Evolutionary conservation across 371 early-diverging fungal species (phyloP).

Genomic region (Lichtheimia hyalospora): DNA sequence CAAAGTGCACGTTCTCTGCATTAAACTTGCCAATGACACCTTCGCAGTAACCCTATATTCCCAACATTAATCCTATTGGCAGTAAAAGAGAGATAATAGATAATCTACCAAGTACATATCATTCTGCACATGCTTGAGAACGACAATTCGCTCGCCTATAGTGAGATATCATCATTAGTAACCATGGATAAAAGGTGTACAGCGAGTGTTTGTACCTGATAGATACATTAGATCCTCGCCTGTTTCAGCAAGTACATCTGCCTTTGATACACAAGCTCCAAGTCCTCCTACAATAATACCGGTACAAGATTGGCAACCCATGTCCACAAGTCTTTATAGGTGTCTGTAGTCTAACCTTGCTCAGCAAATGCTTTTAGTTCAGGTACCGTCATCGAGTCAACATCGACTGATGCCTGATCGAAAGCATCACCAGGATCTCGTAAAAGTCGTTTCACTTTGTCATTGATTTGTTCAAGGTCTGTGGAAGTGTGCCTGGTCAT

Average conservation of each 20-base stretch:
- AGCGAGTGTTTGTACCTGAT: constrained; percentile 53
- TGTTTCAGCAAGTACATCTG: constrained; percentile 50
- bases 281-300: constrained; percentile 31
- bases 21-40: constrained; percentile 58
- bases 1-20: constrained; percentile 60
- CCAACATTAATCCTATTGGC: background rate
- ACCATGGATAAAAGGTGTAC: background rate
- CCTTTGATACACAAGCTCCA: constrained; percentile 52
- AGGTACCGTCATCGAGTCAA: constrained; percentile 31
- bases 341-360: constrained; percentile 21
- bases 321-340: background rate
- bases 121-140: constrained; percentile 43
- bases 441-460: constrained; percentile 31
- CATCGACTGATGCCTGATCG: constrained; percentile 26
- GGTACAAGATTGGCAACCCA: too few species aligned
- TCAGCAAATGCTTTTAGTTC: constrained; percentile 47
- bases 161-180: background rate
- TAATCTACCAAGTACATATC: constrained; percentile 43
- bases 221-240: constrained; percentile 59
- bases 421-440: constrained; percentile 36
- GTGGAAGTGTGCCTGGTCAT: constrained; percentile 40
- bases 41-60: constrained; percentile 54
- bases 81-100: background rate
- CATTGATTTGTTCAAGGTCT: constrained; percentile 38
- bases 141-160: constrained; percentile 45